Percentiles rank a stretch among this genome's conserved stretches.
These are phyloP conservation scores for Lentinula guzmanii DNA, from an alignment of 768 basidiomycete species.

Conservation along the genomic window DNA sequence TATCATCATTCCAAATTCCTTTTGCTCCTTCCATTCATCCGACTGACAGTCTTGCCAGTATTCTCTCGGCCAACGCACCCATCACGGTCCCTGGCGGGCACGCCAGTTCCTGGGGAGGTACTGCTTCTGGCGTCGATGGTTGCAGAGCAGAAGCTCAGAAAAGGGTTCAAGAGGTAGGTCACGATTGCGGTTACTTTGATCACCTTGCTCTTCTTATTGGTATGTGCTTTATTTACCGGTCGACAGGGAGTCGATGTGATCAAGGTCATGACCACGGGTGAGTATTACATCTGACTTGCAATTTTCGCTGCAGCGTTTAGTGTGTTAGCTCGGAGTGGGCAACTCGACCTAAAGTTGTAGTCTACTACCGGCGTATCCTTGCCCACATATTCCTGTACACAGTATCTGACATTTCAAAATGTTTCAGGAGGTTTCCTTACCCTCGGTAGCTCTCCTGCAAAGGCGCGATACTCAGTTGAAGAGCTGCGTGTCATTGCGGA, in stretches of 20 bases:
- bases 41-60: not conserved
- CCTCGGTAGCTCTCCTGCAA: conserved; percentile 1
- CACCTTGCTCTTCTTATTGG: not conserved
- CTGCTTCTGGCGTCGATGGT: conserved; percentile 1
- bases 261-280: conserved; percentile 7
- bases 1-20: too few species aligned
- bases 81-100: conserved; percentile 6
- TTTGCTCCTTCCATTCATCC: not conserved
- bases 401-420: not conserved
- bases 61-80: conserved; percentile 1
- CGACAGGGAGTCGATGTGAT: conserved; percentile 7
- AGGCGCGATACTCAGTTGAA: conserved; percentile 5
- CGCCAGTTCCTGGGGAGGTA: conserved; percentile 2
- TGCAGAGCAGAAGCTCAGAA: not conserved
- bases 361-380: too few species aligned
- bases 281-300: not conserved
- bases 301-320: not conserved
- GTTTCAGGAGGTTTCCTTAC: conserved; percentile 5
- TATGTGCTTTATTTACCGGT: not conserved
- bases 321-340: too few species aligned
- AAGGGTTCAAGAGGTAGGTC: not conserved
- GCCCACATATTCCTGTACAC: not conserved
- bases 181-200: not conserved
- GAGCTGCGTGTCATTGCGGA: conserved; percentile 6
- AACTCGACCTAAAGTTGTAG: too few species aligned